phyloP scores from a whole-genome alignment of 2,329 filamentous ascomycete species.

The Botrytis fragariae region DNA sequence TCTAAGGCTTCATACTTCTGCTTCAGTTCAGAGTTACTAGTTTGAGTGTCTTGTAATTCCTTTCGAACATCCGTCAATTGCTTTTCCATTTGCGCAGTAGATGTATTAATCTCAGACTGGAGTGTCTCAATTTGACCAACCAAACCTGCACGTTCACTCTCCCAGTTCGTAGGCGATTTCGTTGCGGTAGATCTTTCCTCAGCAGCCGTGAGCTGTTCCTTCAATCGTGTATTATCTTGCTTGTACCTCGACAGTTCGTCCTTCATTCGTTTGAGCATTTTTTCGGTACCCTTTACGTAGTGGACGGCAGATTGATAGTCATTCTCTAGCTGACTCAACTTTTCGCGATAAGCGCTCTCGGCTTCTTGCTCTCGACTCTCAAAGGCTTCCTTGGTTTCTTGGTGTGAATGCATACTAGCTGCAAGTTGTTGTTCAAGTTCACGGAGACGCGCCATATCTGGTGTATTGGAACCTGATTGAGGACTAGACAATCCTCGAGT shows the following conservation, averaged over 20 bases:
- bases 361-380: slow-evolving; percentile 80
- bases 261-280: slow-evolving; percentile 98
- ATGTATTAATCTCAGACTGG: slow-evolving; percentile 65
- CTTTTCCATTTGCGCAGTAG: slow-evolving; percentile 66
- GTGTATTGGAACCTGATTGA: slow-evolving; percentile 70
- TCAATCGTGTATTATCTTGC: slow-evolving; percentile 76
- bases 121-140: slow-evolving; percentile 66
- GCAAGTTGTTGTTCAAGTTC: slow-evolving; percentile 89
- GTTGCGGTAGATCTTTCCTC: slow-evolving; percentile 51
- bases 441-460: slow-evolving; percentile 73
- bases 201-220: slow-evolving; percentile 72
- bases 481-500: slow-evolving; percentile 72
- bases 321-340: slow-evolving; percentile 88
- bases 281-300: slow-evolving; percentile 97
- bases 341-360: slow-evolving; percentile 87
- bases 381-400: slow-evolving; percentile 77
- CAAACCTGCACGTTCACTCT: slow-evolving; percentile 67
- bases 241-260: slow-evolving; percentile 95
- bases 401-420: slow-evolving; percentile 72
- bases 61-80: slow-evolving; percentile 66
- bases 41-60: slow-evolving; percentile 64
- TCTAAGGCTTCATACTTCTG: slow-evolving; percentile 53
- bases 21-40: slow-evolving; percentile 67
- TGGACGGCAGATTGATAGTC: slow-evolving; percentile 98
- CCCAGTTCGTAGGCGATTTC: slow-evolving; percentile 60